Base-by-base conservation (phyloP, 176 grass and related monocot genomes). In the Zoysia japonica region DNA sequence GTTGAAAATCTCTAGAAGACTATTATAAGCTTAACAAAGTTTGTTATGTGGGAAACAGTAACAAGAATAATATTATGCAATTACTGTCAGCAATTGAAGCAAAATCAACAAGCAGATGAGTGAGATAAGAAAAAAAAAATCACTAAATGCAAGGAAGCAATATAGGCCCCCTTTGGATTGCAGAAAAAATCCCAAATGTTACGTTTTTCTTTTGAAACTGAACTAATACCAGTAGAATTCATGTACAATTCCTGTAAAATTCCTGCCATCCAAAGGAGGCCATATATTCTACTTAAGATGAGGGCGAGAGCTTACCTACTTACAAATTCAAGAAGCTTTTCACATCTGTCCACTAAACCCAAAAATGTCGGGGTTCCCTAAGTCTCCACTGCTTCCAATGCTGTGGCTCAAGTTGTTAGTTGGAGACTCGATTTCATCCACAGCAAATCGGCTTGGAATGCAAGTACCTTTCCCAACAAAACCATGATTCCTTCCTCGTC, bases 381-480 rank as follows among this genome's bases (percentile, higher is more conserved):
- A 70, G 61, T 99, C 88, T 86, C 81, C 90, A 89, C 84, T 89
- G 87, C 86, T 87, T 82, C 80, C 82, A 80, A 90, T 84, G 75
- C 78, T 87, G 67, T 92, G 87, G 84, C 83, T 91, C 46, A 90
- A 84, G 76, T 83, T 90, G 85, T 89, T 96, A 65, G 84, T 88
- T 72, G 96, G 90, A 83, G 88, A 96, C 78, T 93, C 92, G 39
- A 93, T 85, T 67, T 99, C 96, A 89, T 99, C 88, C 65, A 91
- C 82, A 15, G 90, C 86, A 95, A 96, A 99, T 47, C 88, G 90
- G 76, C 88, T 93, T 9, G 96, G 90, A 41, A 96, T 87, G 78
- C 88, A 95, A 61, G 92, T 96, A 72, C 96, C 92, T 89, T 96
- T 95, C 68, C 96, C 96, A 63, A 99, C 92, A 91, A 99, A 99